phyloP scores from a whole-genome alignment of 2,329 filamentous ascomycete species.

The Lecanicillium sp. region DNA sequence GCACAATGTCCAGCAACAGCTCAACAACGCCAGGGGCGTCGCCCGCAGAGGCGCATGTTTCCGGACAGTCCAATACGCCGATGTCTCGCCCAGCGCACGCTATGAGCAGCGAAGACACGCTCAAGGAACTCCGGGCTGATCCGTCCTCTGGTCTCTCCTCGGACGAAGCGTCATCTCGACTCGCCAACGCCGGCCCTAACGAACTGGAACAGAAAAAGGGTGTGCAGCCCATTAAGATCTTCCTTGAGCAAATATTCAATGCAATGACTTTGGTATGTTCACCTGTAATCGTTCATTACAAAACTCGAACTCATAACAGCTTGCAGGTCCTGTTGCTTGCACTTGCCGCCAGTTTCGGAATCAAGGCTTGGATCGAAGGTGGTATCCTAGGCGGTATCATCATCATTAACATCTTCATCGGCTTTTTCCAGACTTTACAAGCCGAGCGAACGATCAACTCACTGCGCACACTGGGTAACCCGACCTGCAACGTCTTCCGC shows the following conservation, averaged over 20 bases:
- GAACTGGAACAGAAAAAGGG: constrained; percentile 42
- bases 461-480: constrained; percentile 28
- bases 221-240: constrained; percentile 51
- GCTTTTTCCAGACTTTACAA: constrained; percentile 37
- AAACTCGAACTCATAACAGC: no score
- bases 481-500: constrained; percentile 33
- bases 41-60: constrained; percentile 21
- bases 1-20: constrained; percentile 7
- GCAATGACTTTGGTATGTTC: constrained; percentile 47
- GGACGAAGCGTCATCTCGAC: constrained; percentile 43
- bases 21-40: not conserved
- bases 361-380: constrained; percentile 46
- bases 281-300: not conserved
- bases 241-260: constrained; percentile 52
- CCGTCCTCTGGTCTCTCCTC: constrained; percentile 47
- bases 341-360: constrained; percentile 48
- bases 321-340: constrained; percentile 47
- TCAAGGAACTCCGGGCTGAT: constrained; percentile 45
- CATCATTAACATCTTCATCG: constrained; percentile 45
- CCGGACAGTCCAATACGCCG: constrained; percentile 29
- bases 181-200: constrained; percentile 52
- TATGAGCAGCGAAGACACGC: constrained; percentile 3
- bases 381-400: constrained; percentile 46
- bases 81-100: constrained; percentile 52
- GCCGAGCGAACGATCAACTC: constrained; percentile 39